A percentile compares a stretch with the other conserved stretches of the same genome.
phyloP scores from a whole-genome alignment of 2,329 filamentous ascomycete genomes.

The Trichoderma aggressivum region DNA sequence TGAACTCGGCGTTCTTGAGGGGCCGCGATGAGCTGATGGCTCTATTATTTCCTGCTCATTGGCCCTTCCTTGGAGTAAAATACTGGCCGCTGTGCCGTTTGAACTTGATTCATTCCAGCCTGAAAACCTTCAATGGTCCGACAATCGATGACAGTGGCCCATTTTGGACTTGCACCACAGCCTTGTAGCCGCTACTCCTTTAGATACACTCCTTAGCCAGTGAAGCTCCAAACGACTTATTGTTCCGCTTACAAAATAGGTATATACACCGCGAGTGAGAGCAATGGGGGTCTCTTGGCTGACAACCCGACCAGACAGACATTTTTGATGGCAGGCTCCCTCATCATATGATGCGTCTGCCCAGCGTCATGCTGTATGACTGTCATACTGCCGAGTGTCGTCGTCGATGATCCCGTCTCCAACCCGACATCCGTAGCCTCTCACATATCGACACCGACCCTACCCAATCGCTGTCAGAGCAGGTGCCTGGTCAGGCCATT shows the following conservation, averaged over 20 bases:
- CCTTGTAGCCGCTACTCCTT: slow-evolving; percentile 10
- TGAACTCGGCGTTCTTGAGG: slow-evolving; percentile 24
- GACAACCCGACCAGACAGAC: slow-evolving; percentile 10
- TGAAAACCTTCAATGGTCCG: slow-evolving; percentile 4
- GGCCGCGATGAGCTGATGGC: slow-evolving; percentile 25
- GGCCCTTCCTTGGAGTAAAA: slow-evolving; percentile 25
- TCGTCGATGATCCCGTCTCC: slow-evolving; percentile 21
- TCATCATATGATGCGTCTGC: slow-evolving; percentile 21
- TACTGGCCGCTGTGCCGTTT: slow-evolving; percentile 20
- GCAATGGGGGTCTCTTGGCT: slow-evolving; percentile 2
- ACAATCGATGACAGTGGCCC: slow-evolving; percentile 5
- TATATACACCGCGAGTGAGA: slow-evolving; percentile 16
- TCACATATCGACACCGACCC: slow-evolving; percentile 13
- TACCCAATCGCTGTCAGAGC: neutral
- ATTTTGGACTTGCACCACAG: slow-evolving; percentile 4
- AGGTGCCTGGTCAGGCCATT: slow-evolving; percentile 21
- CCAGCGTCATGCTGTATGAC: slow-evolving; percentile 28
- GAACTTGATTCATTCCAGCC: slow-evolving; percentile 3
- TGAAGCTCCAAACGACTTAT: slow-evolving; percentile 18
- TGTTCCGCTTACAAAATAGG: slow-evolving; percentile 3
- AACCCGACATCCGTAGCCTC: slow-evolving; percentile 16
- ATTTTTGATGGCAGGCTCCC: neutral
- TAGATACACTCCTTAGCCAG: slow-evolving; percentile 20
- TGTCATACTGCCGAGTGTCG: slow-evolving; percentile 25
- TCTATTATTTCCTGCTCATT: slow-evolving; percentile 25